phyloP scores from a whole-genome alignment of 129 eudicot species.

The Cynara cardunculus region DNA sequence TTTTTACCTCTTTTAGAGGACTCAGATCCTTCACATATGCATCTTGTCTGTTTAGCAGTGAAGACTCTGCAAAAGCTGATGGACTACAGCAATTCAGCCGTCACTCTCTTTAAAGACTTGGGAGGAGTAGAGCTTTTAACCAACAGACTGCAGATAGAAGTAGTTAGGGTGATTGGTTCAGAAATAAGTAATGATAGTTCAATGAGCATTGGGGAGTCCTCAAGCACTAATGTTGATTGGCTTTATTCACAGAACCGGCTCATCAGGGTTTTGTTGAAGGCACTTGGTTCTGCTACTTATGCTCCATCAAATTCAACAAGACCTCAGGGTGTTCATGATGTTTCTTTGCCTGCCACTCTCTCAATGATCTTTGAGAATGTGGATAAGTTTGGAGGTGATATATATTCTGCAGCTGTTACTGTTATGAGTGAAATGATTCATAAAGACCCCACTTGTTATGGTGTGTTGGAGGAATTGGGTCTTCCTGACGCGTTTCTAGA shows the following conservation, averaged over 20 bases:
- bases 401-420: conserved; percentile 86
- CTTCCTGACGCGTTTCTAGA: conserved; percentile 81
- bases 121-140: conserved; percentile 93
- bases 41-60: conserved; percentile 89
- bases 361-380: conserved; percentile 62
- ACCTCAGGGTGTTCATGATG: conserved; percentile 65
- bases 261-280: conserved; percentile 79
- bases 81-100: conserved; percentile 99
- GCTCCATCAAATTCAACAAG: conserved; percentile 77
- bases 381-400: conserved; percentile 86
- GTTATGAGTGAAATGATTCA: conserved; percentile 98
- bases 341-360: conserved; percentile 66
- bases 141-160: conserved; percentile 80
- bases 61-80: conserved; percentile 90
- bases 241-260: conserved; percentile 68
- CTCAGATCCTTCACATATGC: conserved; percentile 70
- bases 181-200: conserved; percentile 42
- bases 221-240: conserved; percentile 43
- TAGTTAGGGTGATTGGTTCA: conserved; percentile 61
- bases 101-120: conserved; percentile 86
- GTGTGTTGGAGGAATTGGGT: conserved; percentile 77
- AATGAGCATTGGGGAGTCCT: conserved; percentile 46
- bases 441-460: conserved; percentile 91
- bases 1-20: conserved; percentile 93
- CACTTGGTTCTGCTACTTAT: conserved; percentile 91